Evolutionary conservation across 495 filamentous ascomycete species (phyloP).

Genomic region (Neurospora intermedia): DNA sequence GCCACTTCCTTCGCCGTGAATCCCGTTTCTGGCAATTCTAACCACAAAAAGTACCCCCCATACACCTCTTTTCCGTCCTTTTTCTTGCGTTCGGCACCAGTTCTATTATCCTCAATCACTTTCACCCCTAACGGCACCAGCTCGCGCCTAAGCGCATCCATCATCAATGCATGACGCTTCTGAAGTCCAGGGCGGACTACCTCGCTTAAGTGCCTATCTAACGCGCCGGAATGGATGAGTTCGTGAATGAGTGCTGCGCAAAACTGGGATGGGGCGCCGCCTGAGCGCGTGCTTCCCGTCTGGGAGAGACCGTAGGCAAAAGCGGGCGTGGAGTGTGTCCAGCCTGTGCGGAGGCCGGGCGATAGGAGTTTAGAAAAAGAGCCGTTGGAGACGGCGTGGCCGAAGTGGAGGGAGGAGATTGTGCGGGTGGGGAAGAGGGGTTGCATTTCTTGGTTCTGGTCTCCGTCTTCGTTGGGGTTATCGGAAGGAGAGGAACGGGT

Average conservation of each 20-base stretch:
- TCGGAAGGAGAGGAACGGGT: not conserved
- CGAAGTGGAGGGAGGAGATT: constrained; percentile 34
- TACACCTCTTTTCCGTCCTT: constrained; percentile 16
- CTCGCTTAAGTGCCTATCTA: constrained; percentile 33
- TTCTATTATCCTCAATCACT: constrained; percentile 4
- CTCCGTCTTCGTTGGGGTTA: not conserved
- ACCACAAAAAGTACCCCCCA: constrained; percentile 80
- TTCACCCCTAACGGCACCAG: constrained; percentile 38
- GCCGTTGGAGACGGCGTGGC: constrained; percentile 70
- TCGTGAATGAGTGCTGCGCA: constrained; percentile 53
- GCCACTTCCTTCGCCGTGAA: constrained; percentile 42
- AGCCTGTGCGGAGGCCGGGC: constrained; percentile 70
- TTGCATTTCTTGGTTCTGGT: not conserved
- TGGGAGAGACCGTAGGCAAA: constrained; percentile 57
- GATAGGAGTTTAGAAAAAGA: constrained; percentile 79
- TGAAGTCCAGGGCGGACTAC: constrained; percentile 44
- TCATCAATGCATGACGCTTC: constrained; percentile 41
- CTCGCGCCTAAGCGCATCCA: constrained; percentile 3
- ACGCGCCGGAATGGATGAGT: constrained; percentile 30
- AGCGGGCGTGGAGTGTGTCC: constrained; percentile 63
- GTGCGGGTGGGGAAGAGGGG: not conserved
- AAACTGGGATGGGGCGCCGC: constrained; percentile 67
- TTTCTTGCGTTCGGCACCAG: not conserved
- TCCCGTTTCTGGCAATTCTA: constrained; percentile 47
- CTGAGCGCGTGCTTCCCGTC: constrained; percentile 60